A percentile compares a stretch with the other conserved stretches of the same genome.
These are phyloP conservation scores for Oryza coarctata DNA, from an alignment of 176 grass and related monocot species.

Conservation along the genomic window DNA sequence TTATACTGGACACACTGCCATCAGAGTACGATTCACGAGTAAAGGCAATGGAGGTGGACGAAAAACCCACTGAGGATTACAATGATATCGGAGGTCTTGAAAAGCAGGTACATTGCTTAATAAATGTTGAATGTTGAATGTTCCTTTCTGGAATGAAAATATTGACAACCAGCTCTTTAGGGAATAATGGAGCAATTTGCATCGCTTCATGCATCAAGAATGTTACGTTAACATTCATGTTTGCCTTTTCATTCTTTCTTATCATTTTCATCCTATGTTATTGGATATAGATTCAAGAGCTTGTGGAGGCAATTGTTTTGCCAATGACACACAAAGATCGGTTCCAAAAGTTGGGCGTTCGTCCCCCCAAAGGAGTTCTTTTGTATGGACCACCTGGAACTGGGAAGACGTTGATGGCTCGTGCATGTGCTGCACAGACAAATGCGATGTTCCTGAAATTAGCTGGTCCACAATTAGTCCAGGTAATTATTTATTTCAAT, in stretches of 20 bases:
- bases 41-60: slow-evolving; percentile 95
- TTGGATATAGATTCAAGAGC: slow-evolving; percentile 81
- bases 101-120: slow-evolving; percentile 63
- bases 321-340: slow-evolving; percentile 91
- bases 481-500: slow-evolving; percentile 48
- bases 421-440: slow-evolving; percentile 90
- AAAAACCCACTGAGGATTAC: slow-evolving; percentile 96
- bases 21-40: slow-evolving; percentile 90
- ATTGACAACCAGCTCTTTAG: neutral
- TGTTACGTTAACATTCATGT: neutral
- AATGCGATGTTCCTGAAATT: slow-evolving; percentile 96
- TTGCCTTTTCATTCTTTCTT: neutral
- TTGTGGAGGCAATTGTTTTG: slow-evolving; percentile 89
- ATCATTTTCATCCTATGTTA: neutral
- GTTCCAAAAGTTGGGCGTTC: slow-evolving; percentile 90
- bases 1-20: slow-evolving; percentile 90
- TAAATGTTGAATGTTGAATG: neutral
- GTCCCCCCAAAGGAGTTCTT: slow-evolving; percentile 91
- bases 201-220: neutral
- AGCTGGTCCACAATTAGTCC: slow-evolving; percentile 81
- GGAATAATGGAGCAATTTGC: neutral
- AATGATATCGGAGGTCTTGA: slow-evolving; percentile 96
- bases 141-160: neutral
- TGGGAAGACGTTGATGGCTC: slow-evolving; percentile 95
- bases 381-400: slow-evolving; percentile 95